phyloP scores from a whole-genome alignment of 305 asterid species.

The Fraxinus ornus region DNA sequence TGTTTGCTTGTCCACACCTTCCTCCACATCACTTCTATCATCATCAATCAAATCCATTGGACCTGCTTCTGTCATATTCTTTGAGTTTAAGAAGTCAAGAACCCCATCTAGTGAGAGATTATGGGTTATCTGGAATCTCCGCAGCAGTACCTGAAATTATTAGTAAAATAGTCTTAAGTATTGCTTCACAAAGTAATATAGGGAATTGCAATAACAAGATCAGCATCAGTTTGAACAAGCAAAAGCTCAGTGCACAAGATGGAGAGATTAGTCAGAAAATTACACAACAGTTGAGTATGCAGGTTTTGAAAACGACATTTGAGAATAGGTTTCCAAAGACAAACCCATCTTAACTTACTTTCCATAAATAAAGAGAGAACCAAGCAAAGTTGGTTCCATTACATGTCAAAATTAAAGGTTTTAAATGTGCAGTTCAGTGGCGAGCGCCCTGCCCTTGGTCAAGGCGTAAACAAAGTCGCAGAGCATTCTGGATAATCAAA shows the following conservation, averaged over 20 bases:
- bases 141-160: conserved; percentile 69
- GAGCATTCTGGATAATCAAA: not conserved
- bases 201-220: conserved; percentile 1
- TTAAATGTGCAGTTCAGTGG: not conserved
- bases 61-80: conserved; percentile 96
- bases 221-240: not conserved
- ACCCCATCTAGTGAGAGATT: conserved; percentile 91
- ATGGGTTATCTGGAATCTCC: conserved; percentile 80
- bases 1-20: conserved; percentile 79
- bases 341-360: not conserved
- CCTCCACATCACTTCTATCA: conserved; percentile 80
- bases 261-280: not conserved
- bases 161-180: conserved; percentile 13
- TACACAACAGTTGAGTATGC: not conserved
- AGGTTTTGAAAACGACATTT: not conserved
- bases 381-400: not conserved
- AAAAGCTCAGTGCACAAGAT: not conserved
- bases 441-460: not conserved
- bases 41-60: conserved; percentile 89
- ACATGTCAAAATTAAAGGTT: not conserved
- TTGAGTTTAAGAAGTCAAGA: conserved; percentile 87
- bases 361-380: conserved; percentile 1
- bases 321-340: not conserved
- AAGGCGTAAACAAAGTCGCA: not conserved
- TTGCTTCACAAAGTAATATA: conserved; percentile 1